phyloP scores from a whole-genome alignment of 805 yeast genomes.

The Kazachstania psychrophila region DNA sequence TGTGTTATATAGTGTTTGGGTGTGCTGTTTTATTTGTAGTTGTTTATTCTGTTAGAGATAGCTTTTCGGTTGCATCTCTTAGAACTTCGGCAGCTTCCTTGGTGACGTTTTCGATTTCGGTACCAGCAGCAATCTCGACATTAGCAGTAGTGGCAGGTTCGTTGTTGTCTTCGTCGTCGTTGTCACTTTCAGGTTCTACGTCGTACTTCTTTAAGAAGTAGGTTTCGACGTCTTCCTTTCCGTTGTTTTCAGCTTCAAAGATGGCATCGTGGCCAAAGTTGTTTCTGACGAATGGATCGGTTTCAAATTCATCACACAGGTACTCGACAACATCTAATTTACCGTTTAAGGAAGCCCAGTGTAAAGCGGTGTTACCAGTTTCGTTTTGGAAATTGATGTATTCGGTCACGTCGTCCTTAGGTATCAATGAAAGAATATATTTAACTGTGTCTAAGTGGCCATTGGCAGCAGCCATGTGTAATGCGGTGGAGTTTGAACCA shows the following conservation, averaged over 20 bases:
- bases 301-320: slow-evolving; percentile 63
- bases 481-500: slow-evolving; percentile 57
- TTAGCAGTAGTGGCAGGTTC: slow-evolving; percentile 21
- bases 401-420: slow-evolving; percentile 35
- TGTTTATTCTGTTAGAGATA: slow-evolving; percentile 8
- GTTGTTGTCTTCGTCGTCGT: slow-evolving; percentile 36
- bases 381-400: slow-evolving; percentile 51
- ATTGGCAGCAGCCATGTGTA: slow-evolving; percentile 95
- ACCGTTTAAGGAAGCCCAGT: slow-evolving; percentile 93
- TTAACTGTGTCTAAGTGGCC: slow-evolving; percentile 68
- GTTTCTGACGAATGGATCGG: slow-evolving; percentile 77
- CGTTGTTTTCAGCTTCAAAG: slow-evolving; percentile 79
- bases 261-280: slow-evolving; percentile 70
- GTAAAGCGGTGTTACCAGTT: slow-evolving; percentile 88
- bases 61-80: slow-evolving; percentile 24
- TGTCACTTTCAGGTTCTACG: slow-evolving; percentile 52
- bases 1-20: not conserved
- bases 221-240: slow-evolving; percentile 65
- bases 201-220: slow-evolving; percentile 68
- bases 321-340: slow-evolving; percentile 60
- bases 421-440: slow-evolving; percentile 44
- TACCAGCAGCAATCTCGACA: slow-evolving; percentile 39
- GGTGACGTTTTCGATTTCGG: slow-evolving; percentile 41
- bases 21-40: not conserved
- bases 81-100: slow-evolving; percentile 38